Base-by-base conservation (phyloP, 2,329 filamentous ascomycete species). In the Curvularia spicifera region DNA sequence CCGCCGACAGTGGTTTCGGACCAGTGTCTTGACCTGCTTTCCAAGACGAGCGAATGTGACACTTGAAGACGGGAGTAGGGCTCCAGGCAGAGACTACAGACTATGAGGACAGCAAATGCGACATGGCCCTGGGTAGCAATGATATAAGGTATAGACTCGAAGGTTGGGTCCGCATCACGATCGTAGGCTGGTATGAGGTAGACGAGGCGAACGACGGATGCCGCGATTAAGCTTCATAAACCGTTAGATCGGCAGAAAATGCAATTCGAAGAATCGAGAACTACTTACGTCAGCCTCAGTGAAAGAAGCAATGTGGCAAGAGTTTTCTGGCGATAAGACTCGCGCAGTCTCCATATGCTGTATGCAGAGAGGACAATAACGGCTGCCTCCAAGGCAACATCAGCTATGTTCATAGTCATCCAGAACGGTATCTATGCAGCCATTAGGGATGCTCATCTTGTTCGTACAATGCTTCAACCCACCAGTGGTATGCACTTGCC, bases 401-500 rank as follows among this genome's bases (percentile, higher is more conserved):
- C 71, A 3, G 66, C 39, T 10, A 54, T 37, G 7, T 55, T 66
- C 22, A 63, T 60, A n/a, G 59, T 48, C 31, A 65, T 56, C 71
- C 71, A 72, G 44, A 73, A 68, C 1, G 65, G 56, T 10, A 56
- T 7, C 48, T 57, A 10, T 15, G 1, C n/a, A 10, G 39, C 4
- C 39, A 29, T 57, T 45, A 60, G 28, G 6, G 6, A 29, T 9
- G 18, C n/a, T 0, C 8, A 4, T 15, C 13, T 24, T 50, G 12
- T 12, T 1, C 0, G 9, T 18, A 10, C 15, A 31, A 1, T 5
- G 3, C 22, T 12, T n/a, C 5, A 7, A 57, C 61, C 51, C 56
- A 71, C 71, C 51, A 67, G 28, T 8, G 66, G 55, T 20, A 71
- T 67, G 42, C 70, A 74, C 51, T 64, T 65, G 4, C 65, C 63